A percentile compares a stretch with the other conserved stretches of the same genome.
These are phyloP conservation scores for Sporothrix phasma DNA, from an alignment of 2,329 filamentous ascomycete species.

Conservation along the genomic window DNA sequence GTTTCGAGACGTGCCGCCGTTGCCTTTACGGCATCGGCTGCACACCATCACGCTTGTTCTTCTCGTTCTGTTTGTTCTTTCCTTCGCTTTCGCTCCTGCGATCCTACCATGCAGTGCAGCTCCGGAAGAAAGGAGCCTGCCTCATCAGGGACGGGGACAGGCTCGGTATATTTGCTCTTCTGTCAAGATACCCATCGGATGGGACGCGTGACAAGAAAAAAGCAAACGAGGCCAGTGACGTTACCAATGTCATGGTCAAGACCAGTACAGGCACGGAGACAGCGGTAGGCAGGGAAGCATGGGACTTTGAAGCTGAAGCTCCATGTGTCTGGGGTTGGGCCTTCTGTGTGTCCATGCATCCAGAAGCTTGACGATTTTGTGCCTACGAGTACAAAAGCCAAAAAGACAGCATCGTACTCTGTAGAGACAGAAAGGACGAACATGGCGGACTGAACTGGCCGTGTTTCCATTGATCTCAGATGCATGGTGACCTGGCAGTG, in stretches of 20 bases:
- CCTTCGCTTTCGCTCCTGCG: neutral
- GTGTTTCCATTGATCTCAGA: neutral
- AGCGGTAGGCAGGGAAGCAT: neutral
- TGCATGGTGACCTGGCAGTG: conserved; percentile 11
- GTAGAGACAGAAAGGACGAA: neutral
- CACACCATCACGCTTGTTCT: neutral
- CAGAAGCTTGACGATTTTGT: conserved; percentile 1
- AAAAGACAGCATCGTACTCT: no score
- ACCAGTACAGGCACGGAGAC: neutral
- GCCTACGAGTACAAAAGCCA: no score
- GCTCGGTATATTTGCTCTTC: neutral
- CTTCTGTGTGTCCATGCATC: neutral
- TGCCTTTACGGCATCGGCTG: neutral
- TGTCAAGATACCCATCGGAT: neutral
- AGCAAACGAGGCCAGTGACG: neutral
- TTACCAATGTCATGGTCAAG: neutral
- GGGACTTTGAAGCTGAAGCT: neutral
- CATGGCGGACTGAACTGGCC: neutral
- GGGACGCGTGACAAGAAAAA: neutral
- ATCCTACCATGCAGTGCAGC: neutral
- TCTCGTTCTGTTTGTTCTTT: no score
- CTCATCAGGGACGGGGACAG: neutral
- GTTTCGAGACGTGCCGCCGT: neutral
- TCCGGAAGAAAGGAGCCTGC: neutral
- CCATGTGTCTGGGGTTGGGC: neutral